Evolutionary conservation across 306 rosid genomes (phyloP), one percentile per base, ranked within the genome.

Genomic region (Malus fusca): DNA sequence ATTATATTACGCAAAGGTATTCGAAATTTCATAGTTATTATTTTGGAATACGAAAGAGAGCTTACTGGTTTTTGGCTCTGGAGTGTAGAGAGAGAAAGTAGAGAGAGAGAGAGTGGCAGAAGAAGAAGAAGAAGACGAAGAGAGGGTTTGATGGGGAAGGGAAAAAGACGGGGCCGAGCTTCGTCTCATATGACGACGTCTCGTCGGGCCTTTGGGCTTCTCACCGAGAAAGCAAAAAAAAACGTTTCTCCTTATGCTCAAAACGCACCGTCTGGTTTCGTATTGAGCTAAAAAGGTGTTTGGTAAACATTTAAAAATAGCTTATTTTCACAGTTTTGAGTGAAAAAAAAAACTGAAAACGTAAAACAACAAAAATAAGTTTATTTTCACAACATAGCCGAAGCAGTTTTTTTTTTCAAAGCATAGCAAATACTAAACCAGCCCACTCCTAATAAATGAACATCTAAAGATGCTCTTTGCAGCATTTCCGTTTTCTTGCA

Each of bases 1-100:
- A 76, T 68, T n/a, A 52, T 19, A 48, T 48, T 4, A 48, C 8
- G 35, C n/a, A 68, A 46, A 74, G 9, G 37, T 10, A 18, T 40
- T 43, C 73, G 25, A 69, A 25, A 61, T 0, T 43, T 77, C 71
- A 82, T 69, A 77, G 59, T 26, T 13, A 71, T n/a, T 55, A 23
- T 55, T 62, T 26, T 23, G 26, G 69, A 42, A 23, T 59, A 19
- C 17, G 28, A 51, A 61, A n/a, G 28, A 48, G 68, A 71, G 69
- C 28, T 35, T 78, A 23, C 31, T n/a, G 14, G 79, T 59, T 78
- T 35, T 63, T 60, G 13, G 81, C 28, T 35, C 22, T 30, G 63
- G 35, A 7, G 60, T 53, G 61, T 62, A 14, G 71, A 66, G 75
- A 64, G 72, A 69, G 60, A 18, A 56, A 46, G 25, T 60, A 12